phyloP scores from a whole-genome alignment of 1,284 basidiomycete species.

The Trametes polyzona region DNA sequence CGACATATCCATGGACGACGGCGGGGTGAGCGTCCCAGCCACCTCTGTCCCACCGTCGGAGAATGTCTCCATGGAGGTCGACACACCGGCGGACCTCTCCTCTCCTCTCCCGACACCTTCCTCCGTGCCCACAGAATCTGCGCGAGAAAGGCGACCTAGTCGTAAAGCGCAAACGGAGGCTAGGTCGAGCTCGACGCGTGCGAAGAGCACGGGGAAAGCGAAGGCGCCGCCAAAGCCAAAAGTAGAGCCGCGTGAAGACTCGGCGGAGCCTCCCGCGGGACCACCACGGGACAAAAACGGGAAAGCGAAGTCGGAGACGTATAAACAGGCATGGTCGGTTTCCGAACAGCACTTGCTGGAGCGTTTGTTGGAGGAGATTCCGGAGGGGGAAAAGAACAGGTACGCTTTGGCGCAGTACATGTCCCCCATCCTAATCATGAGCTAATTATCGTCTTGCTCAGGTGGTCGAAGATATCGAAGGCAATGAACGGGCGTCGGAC shows the following conservation, averaged over 20 bases:
- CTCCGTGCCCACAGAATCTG: background rate
- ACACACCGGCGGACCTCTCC: conserved; percentile 25
- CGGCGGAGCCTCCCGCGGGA: conserved; percentile 14
- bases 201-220: background rate
- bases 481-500: conserved; percentile 78
- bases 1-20: conserved; percentile 45
- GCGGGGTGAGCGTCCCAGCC: background rate
- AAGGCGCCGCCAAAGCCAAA: conserved; percentile 7
- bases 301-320: conserved; percentile 62
- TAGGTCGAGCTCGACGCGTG: background rate
- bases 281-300: conserved; percentile 29
- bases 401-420: conserved; percentile 37
- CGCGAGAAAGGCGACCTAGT: conserved; percentile 13
- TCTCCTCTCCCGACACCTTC: conserved; percentile 11
- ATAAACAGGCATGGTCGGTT: conserved; percentile 76
- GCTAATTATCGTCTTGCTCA: conserved; percentile 31
- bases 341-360: conserved; percentile 78
- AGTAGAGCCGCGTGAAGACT: conserved; percentile 2
- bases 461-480: conserved; percentile 78
- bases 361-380: conserved; percentile 70
- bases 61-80: conserved; percentile 23
- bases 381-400: conserved; percentile 77
- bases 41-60: conserved; percentile 2
- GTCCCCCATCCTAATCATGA: background rate
- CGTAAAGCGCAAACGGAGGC: conserved; percentile 17